Percentiles rank a stretch among this genome's conserved stretches.
Evolutionary conservation across 805 yeast genomes (phyloP).

Genomic region (Schwanniomyces pseudopolymorphus): DNA sequence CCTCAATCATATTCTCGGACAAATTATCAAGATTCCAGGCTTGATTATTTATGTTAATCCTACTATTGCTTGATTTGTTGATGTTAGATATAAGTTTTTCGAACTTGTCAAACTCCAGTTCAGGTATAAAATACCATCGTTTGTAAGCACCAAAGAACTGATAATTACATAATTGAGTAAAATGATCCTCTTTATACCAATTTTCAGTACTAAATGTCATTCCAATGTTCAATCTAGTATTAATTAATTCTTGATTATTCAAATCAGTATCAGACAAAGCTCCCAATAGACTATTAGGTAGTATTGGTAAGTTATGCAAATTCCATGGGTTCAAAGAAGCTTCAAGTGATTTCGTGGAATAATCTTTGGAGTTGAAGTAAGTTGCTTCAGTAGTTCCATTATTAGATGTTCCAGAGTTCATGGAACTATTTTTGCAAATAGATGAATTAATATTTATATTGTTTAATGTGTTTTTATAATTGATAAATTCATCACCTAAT

Average conservation of each 20-base stretch:
- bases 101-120: constrained; percentile 50
- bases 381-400: constrained; percentile 7
- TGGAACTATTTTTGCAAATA: constrained; percentile 3
- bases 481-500: constrained; percentile 27
- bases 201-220: constrained; percentile 54
- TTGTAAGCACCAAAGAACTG: constrained; percentile 55
- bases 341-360: constrained; percentile 16
- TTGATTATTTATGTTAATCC: constrained; percentile 18
- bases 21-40: constrained; percentile 21
- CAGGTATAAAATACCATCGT: constrained; percentile 65
- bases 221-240: constrained; percentile 49
- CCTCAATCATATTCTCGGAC: constrained; percentile 12
- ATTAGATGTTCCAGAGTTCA: neutral
- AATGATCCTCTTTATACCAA: constrained; percentile 65
- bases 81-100: constrained; percentile 39
- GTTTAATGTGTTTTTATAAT: constrained; percentile 21
- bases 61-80: constrained; percentile 7
- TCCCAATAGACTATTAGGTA: constrained; percentile 49
- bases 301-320: constrained; percentile 51
- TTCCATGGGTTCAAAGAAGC: constrained; percentile 53
- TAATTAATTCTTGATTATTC: constrained; percentile 43
- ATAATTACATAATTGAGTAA: constrained; percentile 52
- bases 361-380: constrained; percentile 19
- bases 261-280: constrained; percentile 41
- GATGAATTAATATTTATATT: constrained; percentile 17